Conservation (phyloP, 208 protist species). For the Wallacemonas rigidus region DNA sequence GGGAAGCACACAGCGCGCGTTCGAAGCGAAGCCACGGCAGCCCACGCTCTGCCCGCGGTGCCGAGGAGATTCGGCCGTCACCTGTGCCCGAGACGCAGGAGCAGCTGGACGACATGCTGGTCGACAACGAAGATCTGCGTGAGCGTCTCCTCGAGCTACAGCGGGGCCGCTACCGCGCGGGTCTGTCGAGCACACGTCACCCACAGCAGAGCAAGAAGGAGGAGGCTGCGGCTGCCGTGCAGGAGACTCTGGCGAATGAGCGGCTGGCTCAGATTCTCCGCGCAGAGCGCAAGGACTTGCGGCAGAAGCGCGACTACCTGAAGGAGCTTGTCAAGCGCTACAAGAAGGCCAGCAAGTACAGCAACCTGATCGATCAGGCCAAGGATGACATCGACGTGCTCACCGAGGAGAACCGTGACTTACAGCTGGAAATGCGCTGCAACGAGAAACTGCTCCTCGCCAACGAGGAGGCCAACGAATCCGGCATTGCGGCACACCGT, state of each 20-base stretch:
- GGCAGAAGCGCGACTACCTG: slow-evolving; percentile 42
- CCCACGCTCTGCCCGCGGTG: not conserved
- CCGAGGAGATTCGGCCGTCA: not conserved
- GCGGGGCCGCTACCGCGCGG: slow-evolving; percentile 28
- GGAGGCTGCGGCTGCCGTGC: slow-evolving; percentile 31
- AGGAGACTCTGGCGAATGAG: slow-evolving; percentile 45
- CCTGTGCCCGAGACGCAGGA: slow-evolving; percentile 35
- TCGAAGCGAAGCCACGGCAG: not conserved
- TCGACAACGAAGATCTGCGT: slow-evolving; percentile 45
- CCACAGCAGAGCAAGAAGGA: slow-evolving; percentile 26
- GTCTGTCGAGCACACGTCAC: slow-evolving; percentile 23
- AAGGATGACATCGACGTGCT: slow-evolving; percentile 59
- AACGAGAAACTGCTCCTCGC: slow-evolving; percentile 78
- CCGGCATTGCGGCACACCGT: slow-evolving; percentile 35
- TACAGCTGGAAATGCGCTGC: slow-evolving; percentile 63
- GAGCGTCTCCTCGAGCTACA: slow-evolving; percentile 45
- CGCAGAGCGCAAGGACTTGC: slow-evolving; percentile 47
- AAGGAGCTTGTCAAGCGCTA: slow-evolving; percentile 39
- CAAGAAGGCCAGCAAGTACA: slow-evolving; percentile 47
- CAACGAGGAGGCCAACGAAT: slow-evolving; percentile 31
- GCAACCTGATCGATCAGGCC: slow-evolving; percentile 41
- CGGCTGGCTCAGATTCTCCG: slow-evolving; percentile 45
- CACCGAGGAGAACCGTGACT: slow-evolving; percentile 55
- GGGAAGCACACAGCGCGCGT: not conserved
- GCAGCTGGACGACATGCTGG: slow-evolving; percentile 45